Percentiles rank a stretch among this genome's conserved stretches.
Conservation (phyloP, 108 stramenopile genomes). For the Skeletonema potamos region DNA sequence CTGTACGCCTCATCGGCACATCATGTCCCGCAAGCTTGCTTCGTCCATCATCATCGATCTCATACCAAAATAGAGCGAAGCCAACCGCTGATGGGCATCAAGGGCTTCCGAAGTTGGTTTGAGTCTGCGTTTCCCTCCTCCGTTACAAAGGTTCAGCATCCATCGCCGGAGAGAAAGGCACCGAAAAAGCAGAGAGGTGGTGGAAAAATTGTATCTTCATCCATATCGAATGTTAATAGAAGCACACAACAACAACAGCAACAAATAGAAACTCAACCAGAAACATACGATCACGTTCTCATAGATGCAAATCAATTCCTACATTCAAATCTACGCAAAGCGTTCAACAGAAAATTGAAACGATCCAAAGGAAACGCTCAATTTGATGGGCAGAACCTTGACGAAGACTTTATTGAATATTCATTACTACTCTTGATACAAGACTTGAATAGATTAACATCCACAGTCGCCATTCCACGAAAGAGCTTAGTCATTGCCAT, state of each 20-base stretch:
- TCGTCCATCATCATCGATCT: background rate
- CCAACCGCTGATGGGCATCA: slow-evolving; percentile 63
- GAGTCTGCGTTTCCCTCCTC: slow-evolving; percentile 76
- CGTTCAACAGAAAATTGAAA: slow-evolving; percentile 27
- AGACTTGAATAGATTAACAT: slow-evolving; percentile 62
- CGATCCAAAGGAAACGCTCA: background rate
- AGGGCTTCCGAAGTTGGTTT: slow-evolving; percentile 84
- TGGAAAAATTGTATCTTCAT: background rate
- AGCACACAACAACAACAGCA: background rate
- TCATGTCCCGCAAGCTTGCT: background rate
- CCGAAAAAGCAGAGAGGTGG: background rate
- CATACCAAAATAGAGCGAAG: background rate
- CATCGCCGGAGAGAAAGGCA: background rate
- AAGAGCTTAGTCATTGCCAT: slow-evolving; percentile 79
- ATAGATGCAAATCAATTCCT: slow-evolving; percentile 90
- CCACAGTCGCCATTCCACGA: slow-evolving; percentile 59
- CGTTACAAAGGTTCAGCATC: slow-evolving; percentile 32
- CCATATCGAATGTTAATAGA: background rate
- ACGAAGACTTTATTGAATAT: slow-evolving; percentile 42
- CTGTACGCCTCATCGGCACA: background rate
- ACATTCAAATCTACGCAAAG: slow-evolving; percentile 59
- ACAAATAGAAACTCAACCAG: slow-evolving; percentile 15
- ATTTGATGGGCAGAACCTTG: slow-evolving; percentile 12
- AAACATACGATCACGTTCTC: slow-evolving; percentile 85
- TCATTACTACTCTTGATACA: slow-evolving; percentile 58